Conservation (phyloP, 768 basidiomycete species). For the Pleurotus giganteus region DNA sequence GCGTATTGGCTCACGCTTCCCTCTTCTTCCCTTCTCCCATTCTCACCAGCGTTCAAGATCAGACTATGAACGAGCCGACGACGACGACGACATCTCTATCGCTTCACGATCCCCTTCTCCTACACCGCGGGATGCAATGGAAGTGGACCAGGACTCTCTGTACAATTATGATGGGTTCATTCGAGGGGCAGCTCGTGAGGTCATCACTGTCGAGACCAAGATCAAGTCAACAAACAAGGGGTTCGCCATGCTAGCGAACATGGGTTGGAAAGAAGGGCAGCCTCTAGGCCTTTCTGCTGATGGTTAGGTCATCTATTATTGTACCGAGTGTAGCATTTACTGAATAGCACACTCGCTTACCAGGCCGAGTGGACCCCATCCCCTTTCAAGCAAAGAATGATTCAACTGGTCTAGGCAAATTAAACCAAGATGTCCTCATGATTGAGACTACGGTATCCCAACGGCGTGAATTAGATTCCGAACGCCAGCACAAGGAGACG, state of each 20-base stretch:
- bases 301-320: conserved; percentile 39
- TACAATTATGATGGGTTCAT: conserved; percentile 69
- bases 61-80: conserved; percentile 45
- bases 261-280: conserved; percentile 82
- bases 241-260: conserved; percentile 74
- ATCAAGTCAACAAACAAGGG: conserved; percentile 80
- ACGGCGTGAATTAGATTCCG: conserved; percentile 76
- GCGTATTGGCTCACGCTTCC: conserved; percentile 48
- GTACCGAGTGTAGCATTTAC: not conserved
- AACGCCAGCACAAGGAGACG: conserved; percentile 76
- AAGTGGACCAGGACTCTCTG: conserved; percentile 41
- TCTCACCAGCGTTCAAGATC: conserved; percentile 62
- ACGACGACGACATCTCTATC: conserved; percentile 70
- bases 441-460: conserved; percentile 84
- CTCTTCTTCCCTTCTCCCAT: conserved; percentile 44
- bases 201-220: conserved; percentile 79
- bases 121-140: conserved; percentile 43
- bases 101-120: conserved; percentile 82
- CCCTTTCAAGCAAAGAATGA: conserved; percentile 81
- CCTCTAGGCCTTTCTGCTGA: conserved; percentile 75
- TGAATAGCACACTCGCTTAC: conserved; percentile 6
- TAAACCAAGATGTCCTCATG: conserved; percentile 76
- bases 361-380: conserved; percentile 81
- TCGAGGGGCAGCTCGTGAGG: conserved; percentile 50
- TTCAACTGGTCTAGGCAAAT: conserved; percentile 76